Percentiles rank a stretch among this genome's conserved stretches.
Conservation (phyloP, 768 basidiomycete species). For the Panaeolus cyanescens region DNA sequence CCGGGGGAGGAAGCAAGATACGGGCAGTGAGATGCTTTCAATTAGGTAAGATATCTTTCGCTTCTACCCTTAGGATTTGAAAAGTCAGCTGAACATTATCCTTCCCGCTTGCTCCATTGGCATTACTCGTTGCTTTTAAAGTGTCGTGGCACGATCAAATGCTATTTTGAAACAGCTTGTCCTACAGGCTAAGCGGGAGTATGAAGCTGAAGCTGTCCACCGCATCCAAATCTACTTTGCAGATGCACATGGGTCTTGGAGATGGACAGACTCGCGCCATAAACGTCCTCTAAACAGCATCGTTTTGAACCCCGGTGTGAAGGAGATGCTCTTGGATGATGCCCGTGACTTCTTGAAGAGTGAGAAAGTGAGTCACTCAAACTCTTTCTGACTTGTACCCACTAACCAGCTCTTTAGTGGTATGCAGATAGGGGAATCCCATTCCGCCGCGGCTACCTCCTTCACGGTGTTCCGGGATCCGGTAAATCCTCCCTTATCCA, state of each 20-base stretch:
- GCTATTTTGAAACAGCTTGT: conserved; percentile 87
- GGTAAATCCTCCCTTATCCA: conserved; percentile 89
- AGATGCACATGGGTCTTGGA: conserved; percentile 85
- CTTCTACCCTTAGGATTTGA: not conserved
- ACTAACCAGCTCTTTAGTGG: conserved; percentile 50
- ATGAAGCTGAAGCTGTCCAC: conserved; percentile 85
- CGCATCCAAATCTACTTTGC: conserved; percentile 90
- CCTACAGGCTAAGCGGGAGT: conserved; percentile 86
- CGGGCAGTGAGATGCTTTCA: conserved; percentile 67
- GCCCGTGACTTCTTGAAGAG: conserved; percentile 82
- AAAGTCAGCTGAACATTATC: not conserved
- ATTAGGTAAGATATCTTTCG: conserved; percentile 53
- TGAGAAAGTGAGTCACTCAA: conserved; percentile 57
- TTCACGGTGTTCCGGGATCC: conserved; percentile 83
- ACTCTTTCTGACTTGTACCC: conserved; percentile 4
- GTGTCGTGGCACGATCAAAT: conserved; percentile 84
- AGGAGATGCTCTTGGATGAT: conserved; percentile 85
- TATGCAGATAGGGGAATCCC: conserved; percentile 93
- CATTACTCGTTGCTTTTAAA: conserved; percentile 23
- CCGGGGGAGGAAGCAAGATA: conserved; percentile 68
- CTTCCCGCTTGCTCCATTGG: not conserved
- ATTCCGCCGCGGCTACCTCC: conserved; percentile 85
- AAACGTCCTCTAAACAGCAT: conserved; percentile 89
- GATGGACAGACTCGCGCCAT: conserved; percentile 85
- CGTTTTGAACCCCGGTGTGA: conserved; percentile 85